These are phyloP conservation scores for Starmerella sirachaensis DNA, from an alignment of 805 yeast species.

Conservation along the genomic window DNA sequence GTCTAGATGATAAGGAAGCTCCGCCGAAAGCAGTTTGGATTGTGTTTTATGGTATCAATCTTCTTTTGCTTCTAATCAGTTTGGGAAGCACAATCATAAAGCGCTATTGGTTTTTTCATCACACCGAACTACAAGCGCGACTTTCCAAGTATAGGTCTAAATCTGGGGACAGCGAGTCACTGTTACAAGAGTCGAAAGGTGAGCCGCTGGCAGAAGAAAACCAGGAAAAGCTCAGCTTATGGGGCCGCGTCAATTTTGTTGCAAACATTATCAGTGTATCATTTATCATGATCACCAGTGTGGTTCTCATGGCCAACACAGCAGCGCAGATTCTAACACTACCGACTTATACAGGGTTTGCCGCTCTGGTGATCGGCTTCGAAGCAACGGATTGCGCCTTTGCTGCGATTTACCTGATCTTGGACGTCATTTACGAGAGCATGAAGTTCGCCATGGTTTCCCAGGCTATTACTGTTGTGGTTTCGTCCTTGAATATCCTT, in stretches of 20 bases:
- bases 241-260: slow-evolving; percentile 9
- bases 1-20: slow-evolving; percentile 4
- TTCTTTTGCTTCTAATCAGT: slow-evolving; percentile 8
- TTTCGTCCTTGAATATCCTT: slow-evolving; percentile 20
- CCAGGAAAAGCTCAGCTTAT: slow-evolving; percentile 7
- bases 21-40: slow-evolving; percentile 13
- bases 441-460: slow-evolving; percentile 21
- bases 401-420: slow-evolving; percentile 18
- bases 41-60: slow-evolving; percentile 15
- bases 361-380: slow-evolving; percentile 14
- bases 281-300: slow-evolving; percentile 15
- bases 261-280: slow-evolving; percentile 7
- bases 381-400: slow-evolving; percentile 20
- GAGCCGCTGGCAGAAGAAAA: background rate
- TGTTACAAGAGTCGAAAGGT: too few species aligned
- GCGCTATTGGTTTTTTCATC: background rate
- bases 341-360: slow-evolving; percentile 5
- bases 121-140: background rate
- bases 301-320: slow-evolving; percentile 17
- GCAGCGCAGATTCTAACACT: slow-evolving; percentile 15
- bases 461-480: slow-evolving; percentile 20
- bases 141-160: background rate
- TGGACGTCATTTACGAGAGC: slow-evolving; percentile 17
- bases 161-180: background rate
- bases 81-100: slow-evolving; percentile 1